Base-by-base conservation (phyloP, 176 grass and related monocot species). In the Cenchrus purpureus region DNA sequence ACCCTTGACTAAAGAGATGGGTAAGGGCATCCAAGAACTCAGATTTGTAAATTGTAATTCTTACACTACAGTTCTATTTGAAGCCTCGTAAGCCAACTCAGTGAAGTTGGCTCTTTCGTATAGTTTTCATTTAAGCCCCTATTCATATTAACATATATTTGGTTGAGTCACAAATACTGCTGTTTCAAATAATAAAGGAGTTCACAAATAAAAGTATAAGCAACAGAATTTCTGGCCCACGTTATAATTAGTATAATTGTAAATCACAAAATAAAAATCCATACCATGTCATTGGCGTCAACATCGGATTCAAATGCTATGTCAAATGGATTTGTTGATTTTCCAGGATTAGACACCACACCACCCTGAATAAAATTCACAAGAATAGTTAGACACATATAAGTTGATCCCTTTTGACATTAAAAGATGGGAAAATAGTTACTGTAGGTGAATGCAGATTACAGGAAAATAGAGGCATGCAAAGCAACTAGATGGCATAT, bases 241-340 rank as follows among this genome's bases (percentile, higher is more conserved):
- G 6, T 62, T 68, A 68, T 73, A 65, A 78, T 45, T 20, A 64
- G 42, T 28, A 22, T 4, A 54, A 66, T 31, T 65, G 4, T 13
- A 79, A 51, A 79, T 13, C 6, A 13, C 16, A 66, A 51, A 43
- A 29, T 4, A 63, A 48, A 10, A 64, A 63, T 25, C 34, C 48
- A 89, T 37, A 86, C 94, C 89, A 83, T 80, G 31, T 75, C 63
- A 0, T 51, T 89, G 59, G 65, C 15, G 55, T 87, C 82, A 22
- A 84, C 55, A 66, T 88, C 89, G 75, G 83, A 86, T 25, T 92
- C 91, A 84, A 90, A 92, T 86, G 82, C 85, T 77, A 92, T 65
- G 88, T 97, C 94, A 88, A 94, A 97, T 63, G 91, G 94, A 90
- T 97, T 97, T 84, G 82, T 90, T 71, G 89, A 94, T 82, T 92